phyloP scores from a whole-genome alignment of 331 rosid species.

The Malus hybrid region DNA sequence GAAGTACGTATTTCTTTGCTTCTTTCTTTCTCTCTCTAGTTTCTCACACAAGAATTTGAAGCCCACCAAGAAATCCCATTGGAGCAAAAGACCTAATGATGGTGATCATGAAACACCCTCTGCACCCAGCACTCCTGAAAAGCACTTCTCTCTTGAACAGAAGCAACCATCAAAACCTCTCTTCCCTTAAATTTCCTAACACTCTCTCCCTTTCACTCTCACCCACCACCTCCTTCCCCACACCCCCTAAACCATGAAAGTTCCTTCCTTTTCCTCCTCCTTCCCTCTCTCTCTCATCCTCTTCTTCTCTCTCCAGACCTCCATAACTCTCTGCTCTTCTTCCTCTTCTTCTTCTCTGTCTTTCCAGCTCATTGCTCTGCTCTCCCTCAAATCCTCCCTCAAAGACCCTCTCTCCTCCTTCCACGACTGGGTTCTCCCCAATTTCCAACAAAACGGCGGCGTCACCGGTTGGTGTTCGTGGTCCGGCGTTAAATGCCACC shows the following conservation, averaged over 20 bases:
- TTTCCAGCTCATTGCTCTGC: constrained; percentile 52
- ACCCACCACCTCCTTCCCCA: constrained; percentile 7
- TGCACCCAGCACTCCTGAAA: constrained; percentile 82
- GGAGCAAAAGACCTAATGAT: constrained; percentile 32
- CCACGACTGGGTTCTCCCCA: constrained; percentile 65
- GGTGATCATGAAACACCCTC: constrained; percentile 65
- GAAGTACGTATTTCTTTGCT: neutral
- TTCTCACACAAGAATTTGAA: constrained; percentile 12
- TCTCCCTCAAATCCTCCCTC: constrained; percentile 58
- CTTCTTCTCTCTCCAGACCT: constrained; percentile 30
- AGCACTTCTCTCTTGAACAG: constrained; percentile 29
- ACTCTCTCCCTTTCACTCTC: constrained; percentile 13
- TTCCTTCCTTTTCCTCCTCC: constrained; percentile 14
- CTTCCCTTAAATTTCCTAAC: constrained; percentile 59
- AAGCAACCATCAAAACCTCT: constrained; percentile 52
- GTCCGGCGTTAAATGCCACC: constrained; percentile 78
- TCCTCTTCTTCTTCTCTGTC: constrained; percentile 29
- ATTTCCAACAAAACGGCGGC: constrained; percentile 15
- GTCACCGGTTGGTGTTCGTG: constrained; percentile 75
- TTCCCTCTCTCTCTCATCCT: constrained; percentile 23
- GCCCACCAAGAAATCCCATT: constrained; percentile 80
- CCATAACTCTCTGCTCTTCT: constrained; percentile 24
- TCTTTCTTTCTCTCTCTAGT: constrained; percentile 5
- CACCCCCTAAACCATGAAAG: constrained; percentile 1
- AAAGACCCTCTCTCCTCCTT: constrained; percentile 56